Base-by-base conservation (phyloP, 306 rosid species). In the Canavalia ensiformis region DNA sequence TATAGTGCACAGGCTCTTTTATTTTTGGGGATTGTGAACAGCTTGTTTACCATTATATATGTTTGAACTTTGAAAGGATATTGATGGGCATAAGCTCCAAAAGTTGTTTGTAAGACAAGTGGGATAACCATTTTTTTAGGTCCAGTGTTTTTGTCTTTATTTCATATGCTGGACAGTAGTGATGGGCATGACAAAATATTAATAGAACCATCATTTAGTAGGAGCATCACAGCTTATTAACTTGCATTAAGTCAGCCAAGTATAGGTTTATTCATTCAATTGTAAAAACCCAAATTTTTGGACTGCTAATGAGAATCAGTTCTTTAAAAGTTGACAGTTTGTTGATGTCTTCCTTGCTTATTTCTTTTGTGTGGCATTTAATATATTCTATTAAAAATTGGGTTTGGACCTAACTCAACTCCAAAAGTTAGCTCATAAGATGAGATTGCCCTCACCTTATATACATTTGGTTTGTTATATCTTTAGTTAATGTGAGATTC, bases 21-120 rank as follows among this genome's bases (percentile, higher is more conserved):
- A 42, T 45, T 35, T 50, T 34, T 58, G 33, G 39, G 81, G 28
- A 44, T 47, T 30, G 30, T 49, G 55, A 51, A 30, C 52, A 50
- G 39, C 34, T 30, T 56, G 25, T 28, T 75, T 58, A 75, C 49
- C 56, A 11, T 75, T 66, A 56, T 37, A 37, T 75, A 60, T 44
- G 29, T 62, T 62, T 35, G 29, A 11, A 33, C 25, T 82, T 60
- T 68, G 50, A 82, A 35, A 50, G 59, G 30, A 55, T 55, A 45
- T 74, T 68, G 58, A 76, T 13, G 72, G 41, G 31, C 76, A 31
- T 69, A 51, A 69, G 65, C 65, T 49, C 55, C 78, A 59, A 39
- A 10, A 9, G 45, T 54, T 81, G 25, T 60, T 39, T 68, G 47
- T 51, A 31, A 31, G 5, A 75, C 44, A 59, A 49, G 63, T 39